Evolutionary conservation across 331 rosid genomes (phyloP), one percentile per base, ranked within the genome.

Genomic region (Malus hybrid): DNA sequence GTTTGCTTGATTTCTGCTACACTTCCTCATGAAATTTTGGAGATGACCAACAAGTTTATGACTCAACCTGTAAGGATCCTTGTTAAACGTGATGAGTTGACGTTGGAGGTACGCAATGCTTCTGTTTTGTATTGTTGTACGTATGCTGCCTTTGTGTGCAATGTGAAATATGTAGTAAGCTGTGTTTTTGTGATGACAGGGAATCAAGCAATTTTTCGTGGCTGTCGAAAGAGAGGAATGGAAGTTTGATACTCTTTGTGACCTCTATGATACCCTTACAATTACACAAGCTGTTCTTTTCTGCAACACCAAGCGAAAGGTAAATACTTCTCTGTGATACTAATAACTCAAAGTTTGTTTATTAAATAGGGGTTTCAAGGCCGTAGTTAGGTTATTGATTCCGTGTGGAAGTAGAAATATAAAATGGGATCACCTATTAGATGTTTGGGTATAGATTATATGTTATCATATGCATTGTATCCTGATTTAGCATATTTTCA

Each of bases 1-100:
- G 99, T 94, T 83, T 24, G 24, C 24, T 24, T 24, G 24, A 24
- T 24, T 24, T 24, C 24, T 24, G 24, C 24, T 24, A 24, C 99
- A 52, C 99, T 94, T 77, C 99, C 99, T 52, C 97, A 94, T 86
- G 99, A 94, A 84, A 94, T 94, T 74, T 81, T 94, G 89, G 99
- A 94, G 89, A 94, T 94, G 34, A 94, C 99, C 73, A 86, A 86
- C 61, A 94, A 94, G 80, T 94, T 94, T 75, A 94, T 94, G 99
- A 89, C 99, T 18, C 97, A 94, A 72, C 97, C 99, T 74, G 90
- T 94, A 56, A 87, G 96, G 82, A 94, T 94, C 83, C 99, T 94
- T 74, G 99, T 94, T 69, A 94, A 94, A 77, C 97, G 97, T 89
- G 99, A 94, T 89, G 99, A 94, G 76, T 86, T 94, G 89, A 95